A percentile compares a stretch with the other conserved stretches of the same genome.
phyloP scores from a whole-genome alignment of 2,329 filamentous ascomycete genomes.

The Phymatotrichopsis omnivora region DNA sequence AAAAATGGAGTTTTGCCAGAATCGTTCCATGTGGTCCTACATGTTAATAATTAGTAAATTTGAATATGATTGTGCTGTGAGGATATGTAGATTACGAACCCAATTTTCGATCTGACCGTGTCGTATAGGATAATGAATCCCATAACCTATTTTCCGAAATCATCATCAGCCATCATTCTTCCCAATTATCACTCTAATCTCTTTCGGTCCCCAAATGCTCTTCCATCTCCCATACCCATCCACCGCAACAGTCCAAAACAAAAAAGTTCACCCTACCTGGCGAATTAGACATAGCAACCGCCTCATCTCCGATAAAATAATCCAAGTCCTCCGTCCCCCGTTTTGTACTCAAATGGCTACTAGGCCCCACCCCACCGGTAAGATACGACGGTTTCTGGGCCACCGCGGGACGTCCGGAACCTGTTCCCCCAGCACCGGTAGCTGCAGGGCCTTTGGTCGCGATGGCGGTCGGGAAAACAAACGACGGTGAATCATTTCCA shows the following conservation, averaged over 20 bases:
- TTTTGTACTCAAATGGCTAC: constrained; percentile 77
- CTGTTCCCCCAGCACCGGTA: constrained; percentile 62
- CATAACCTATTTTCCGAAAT: constrained; percentile 55
- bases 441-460: constrained; percentile 73
- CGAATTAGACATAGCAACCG: constrained; percentile 69
- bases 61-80: background rate
- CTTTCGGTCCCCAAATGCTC: background rate
- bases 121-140: constrained; percentile 91
- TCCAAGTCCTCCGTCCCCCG: constrained; percentile 95
- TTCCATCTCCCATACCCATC: background rate
- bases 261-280: constrained; percentile 50
- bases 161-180: constrained; percentile 22
- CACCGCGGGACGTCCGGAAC: constrained; percentile 79
- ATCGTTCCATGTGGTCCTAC: constrained; percentile 97
- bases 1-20: constrained; percentile 99
- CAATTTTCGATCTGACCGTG: constrained; percentile 99
- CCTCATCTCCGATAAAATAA: constrained; percentile 98
- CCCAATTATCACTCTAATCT: background rate
- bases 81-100: constrained; percentile 45
- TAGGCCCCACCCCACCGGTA: constrained; percentile 74
- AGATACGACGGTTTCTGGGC: constrained; percentile 93
- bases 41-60: constrained; percentile 24
- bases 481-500: constrained; percentile 97
- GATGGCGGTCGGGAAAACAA: constrained; percentile 98
- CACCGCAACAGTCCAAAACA: no score